Evolutionary conservation across 345 rosid species (phyloP).

Genomic region (Corchorus capsularis): DNA sequence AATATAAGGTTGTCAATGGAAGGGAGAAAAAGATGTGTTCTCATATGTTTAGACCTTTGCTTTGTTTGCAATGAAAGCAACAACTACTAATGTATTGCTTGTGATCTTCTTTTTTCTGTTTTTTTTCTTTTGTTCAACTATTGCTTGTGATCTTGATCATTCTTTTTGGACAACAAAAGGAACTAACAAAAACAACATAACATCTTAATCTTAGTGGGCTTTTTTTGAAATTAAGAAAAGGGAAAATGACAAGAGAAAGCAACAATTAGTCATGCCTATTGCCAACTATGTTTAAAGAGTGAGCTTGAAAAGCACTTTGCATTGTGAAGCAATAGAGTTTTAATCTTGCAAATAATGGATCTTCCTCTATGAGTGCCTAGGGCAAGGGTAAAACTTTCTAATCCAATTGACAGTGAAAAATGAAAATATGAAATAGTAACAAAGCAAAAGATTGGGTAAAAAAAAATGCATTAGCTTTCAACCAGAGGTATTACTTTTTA

Average conservation of each 20-base stretch:
- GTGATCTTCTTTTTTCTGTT: background rate
- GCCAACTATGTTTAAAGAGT: background rate
- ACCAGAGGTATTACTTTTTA: background rate
- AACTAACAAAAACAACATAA: background rate
- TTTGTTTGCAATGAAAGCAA: slow-evolving; percentile 32
- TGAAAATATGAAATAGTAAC: background rate
- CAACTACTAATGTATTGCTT: slow-evolving; percentile 10
- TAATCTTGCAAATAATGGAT: background rate
- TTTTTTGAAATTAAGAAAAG: background rate
- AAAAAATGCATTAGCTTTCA: background rate
- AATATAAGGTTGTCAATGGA: background rate
- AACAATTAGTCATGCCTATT: too few species aligned
- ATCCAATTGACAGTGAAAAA: background rate
- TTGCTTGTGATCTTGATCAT: slow-evolving; percentile 12
- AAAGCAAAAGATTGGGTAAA: background rate
- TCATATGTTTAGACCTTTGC: slow-evolving; percentile 21
- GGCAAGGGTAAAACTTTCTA: background rate
- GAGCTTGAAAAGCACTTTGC: background rate
- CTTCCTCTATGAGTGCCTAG: background rate
- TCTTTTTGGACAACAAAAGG: slow-evolving; percentile 9
- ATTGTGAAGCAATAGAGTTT: background rate
- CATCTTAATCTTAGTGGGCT: slow-evolving; percentile 14
- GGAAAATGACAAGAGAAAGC: background rate
- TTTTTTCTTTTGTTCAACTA: background rate
- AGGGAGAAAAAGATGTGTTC: background rate